A percentile compares a stretch with the other conserved stretches of the same genome.
These are phyloP conservation scores for Boletus subcaerulescens DNA, from an alignment of 768 basidiomycete species.

Conservation along the genomic window DNA sequence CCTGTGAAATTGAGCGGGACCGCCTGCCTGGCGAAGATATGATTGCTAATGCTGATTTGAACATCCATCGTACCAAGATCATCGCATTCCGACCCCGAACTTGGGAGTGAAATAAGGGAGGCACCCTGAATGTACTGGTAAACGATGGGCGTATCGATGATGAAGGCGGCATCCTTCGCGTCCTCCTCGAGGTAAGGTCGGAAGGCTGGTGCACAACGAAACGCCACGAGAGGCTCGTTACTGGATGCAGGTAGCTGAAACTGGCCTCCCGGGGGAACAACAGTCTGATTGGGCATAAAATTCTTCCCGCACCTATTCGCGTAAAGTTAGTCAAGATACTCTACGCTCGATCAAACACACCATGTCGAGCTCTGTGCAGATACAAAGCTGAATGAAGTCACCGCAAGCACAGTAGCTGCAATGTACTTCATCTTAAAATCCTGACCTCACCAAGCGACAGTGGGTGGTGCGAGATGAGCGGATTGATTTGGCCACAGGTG, in stretches of 20 bases:
- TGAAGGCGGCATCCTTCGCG: slow-evolving; percentile 17
- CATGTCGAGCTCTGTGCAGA: slow-evolving; percentile 26
- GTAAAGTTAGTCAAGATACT: neutral
- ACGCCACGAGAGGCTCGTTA: slow-evolving; percentile 37
- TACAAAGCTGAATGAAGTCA: slow-evolving; percentile 1
- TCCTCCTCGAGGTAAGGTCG: slow-evolving; percentile 49
- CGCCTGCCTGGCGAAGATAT: slow-evolving; percentile 18
- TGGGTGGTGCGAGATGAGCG: too few species aligned
- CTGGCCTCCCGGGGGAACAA: slow-evolving; percentile 45
- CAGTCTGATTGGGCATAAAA: slow-evolving; percentile 39
- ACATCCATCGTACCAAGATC: slow-evolving; percentile 21
- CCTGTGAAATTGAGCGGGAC: slow-evolving; percentile 41
- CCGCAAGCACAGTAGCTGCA: slow-evolving; percentile 9
- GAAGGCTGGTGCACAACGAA: slow-evolving; percentile 46
- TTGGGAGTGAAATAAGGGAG: slow-evolving; percentile 27
- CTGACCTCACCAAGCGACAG: neutral
- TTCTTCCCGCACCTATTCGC: slow-evolving; percentile 49
- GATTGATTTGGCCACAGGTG: neutral
- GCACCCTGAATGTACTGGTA: slow-evolving; percentile 35
- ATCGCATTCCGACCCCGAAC: neutral
- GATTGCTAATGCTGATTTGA: slow-evolving; percentile 29
- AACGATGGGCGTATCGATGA: slow-evolving; percentile 41
- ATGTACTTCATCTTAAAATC: slow-evolving; percentile 21
- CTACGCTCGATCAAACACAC: neutral
- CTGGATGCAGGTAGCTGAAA: slow-evolving; percentile 39